A percentile compares a stretch with the other conserved stretches of the same genome.
Evolutionary conservation across 1,139 yeast genomes (phyloP).

Genomic region (Casaregolazyma lundiana): DNA sequence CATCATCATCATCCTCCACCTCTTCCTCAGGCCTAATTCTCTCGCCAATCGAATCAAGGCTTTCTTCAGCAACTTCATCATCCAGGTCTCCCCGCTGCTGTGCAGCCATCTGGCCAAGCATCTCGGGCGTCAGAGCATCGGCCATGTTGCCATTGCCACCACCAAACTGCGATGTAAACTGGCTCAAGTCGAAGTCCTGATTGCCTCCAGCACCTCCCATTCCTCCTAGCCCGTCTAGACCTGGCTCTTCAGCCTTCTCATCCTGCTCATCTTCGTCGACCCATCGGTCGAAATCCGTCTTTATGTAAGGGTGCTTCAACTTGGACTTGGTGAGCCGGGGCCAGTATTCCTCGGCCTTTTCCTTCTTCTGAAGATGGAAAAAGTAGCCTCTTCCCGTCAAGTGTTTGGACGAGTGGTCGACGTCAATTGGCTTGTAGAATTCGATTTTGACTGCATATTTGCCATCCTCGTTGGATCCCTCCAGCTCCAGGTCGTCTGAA

Average conservation of each 20-base stretch:
- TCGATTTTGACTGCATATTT: slow-evolving; percentile 60
- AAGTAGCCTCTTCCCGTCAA: slow-evolving; percentile 70
- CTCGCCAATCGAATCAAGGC: slow-evolving; percentile 16
- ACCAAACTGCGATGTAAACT: slow-evolving; percentile 29
- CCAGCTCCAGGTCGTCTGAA: slow-evolving; percentile 51
- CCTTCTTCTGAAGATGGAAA: slow-evolving; percentile 68
- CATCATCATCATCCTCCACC: slow-evolving; percentile 21
- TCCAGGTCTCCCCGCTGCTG: slow-evolving; percentile 15
- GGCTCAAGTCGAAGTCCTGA: slow-evolving; percentile 28
- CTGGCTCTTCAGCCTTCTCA: slow-evolving; percentile 45
- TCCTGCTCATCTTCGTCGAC: slow-evolving; percentile 94
- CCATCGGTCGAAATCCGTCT: slow-evolving; percentile 97
- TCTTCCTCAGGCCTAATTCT: slow-evolving; percentile 17
- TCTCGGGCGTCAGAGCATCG: slow-evolving; percentile 15
- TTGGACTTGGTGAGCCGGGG: slow-evolving; percentile 81
- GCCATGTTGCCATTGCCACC: slow-evolving; percentile 28
- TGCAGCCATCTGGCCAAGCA: slow-evolving; percentile 8
- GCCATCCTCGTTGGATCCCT: slow-evolving; percentile 39
- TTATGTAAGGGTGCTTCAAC: slow-evolving; percentile 64
- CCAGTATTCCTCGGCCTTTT: slow-evolving; percentile 74
- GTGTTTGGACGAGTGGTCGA: slow-evolving; percentile 55
- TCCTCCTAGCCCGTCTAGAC: slow-evolving; percentile 25
- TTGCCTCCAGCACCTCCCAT: slow-evolving; percentile 36
- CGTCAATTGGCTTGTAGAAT: slow-evolving; percentile 67
- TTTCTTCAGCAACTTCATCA: slow-evolving; percentile 28